These are phyloP conservation scores for Coemansia sp. DNA, from an alignment of 192 early-diverging fungal genomes.

Conservation along the genomic window DNA sequence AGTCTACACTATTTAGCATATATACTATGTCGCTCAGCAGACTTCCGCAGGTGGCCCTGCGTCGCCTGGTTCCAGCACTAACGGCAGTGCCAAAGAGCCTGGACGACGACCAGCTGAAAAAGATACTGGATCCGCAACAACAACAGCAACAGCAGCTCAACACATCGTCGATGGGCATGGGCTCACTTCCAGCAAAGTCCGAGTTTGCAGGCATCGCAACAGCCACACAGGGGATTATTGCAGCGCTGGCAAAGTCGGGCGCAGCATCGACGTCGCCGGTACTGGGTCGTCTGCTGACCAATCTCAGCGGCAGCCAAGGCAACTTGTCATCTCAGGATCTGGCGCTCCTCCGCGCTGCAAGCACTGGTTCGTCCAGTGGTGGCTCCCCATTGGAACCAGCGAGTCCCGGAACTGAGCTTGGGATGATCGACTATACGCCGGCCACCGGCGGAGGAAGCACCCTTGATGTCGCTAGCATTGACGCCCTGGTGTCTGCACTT, in stretches of 20 bases:
- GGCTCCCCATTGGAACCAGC: constrained; percentile 25
- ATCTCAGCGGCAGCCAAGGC: constrained; percentile 34
- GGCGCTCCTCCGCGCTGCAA: constrained; percentile 29
- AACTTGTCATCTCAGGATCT: constrained; percentile 43
- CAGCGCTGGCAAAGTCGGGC: constrained; percentile 30
- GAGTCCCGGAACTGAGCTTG: constrained; percentile 16
- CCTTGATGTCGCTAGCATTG: constrained; percentile 38
- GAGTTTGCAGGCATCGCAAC: constrained; percentile 12
- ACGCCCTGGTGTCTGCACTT: constrained; percentile 34
- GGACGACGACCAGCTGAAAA: constrained; percentile 56
- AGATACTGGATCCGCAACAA: constrained; percentile 47
- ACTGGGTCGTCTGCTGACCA: constrained; percentile 29
- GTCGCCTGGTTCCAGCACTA: constrained; percentile 52
- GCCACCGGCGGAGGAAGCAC: not conserved
- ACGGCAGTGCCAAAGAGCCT: constrained; percentile 51
- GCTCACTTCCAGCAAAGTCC: constrained; percentile 21
- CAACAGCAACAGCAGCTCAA: constrained; percentile 5
- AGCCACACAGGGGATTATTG: constrained; percentile 23
- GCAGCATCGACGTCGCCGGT: constrained; percentile 13
- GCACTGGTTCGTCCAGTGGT: not conserved
- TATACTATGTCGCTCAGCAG: constrained; percentile 52
- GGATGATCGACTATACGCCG: constrained; percentile 14
- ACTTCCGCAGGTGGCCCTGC: constrained; percentile 54
- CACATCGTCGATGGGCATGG: not conserved
- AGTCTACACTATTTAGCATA: not conserved